Evolutionary conservation across 2,329 filamentous ascomycete species (phyloP).

Genomic region (Trichophyton verrucosum): DNA sequence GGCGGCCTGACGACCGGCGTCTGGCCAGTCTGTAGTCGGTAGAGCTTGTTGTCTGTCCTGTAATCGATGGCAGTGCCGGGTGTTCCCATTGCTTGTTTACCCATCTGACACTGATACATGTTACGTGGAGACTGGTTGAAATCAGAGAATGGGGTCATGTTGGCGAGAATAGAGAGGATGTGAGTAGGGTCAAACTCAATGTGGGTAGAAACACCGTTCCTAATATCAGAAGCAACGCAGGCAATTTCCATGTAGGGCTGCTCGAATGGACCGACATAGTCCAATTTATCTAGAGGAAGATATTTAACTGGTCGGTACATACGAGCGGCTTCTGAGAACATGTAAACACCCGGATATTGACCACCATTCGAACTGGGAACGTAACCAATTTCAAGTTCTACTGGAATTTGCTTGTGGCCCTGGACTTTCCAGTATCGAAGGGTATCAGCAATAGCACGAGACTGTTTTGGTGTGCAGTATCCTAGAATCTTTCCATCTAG

Average conservation of each 20-base stretch:
- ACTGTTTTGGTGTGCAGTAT: conserved; percentile 77
- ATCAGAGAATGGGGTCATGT: conserved; percentile 97
- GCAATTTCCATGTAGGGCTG: conserved; percentile 98
- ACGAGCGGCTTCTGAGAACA: conserved; percentile 71
- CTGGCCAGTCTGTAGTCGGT: conserved; percentile 87
- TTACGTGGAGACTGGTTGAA: conserved; percentile 98
- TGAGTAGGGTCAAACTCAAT: conserved; percentile 92
- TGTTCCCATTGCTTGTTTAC: conserved; percentile 98
- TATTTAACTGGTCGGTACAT: conserved; percentile 93
- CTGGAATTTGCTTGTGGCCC: conserved; percentile 64
- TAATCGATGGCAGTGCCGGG: conserved; percentile 72
- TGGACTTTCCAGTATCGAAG: conserved; percentile 93
- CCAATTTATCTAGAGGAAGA: conserved; percentile 69
- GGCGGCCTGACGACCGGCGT: conserved; percentile 87
- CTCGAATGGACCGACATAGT: conserved; percentile 85
- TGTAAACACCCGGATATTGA: conserved; percentile 93
- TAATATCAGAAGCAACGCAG: conserved; percentile 73
- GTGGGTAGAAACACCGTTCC: conserved; percentile 80
- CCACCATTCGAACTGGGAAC: conserved; percentile 78
- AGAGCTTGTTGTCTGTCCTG: conserved; percentile 94
- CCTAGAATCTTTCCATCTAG: conserved; percentile 82
- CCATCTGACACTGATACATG: conserved; percentile 99
- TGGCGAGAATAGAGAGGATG: conserved; percentile 92
- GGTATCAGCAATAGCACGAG: conserved; percentile 68
- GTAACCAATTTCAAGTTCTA: conserved; percentile 81